Conservation (phyloP, 176 grass and related monocot species). For the Zea luxurians region DNA sequence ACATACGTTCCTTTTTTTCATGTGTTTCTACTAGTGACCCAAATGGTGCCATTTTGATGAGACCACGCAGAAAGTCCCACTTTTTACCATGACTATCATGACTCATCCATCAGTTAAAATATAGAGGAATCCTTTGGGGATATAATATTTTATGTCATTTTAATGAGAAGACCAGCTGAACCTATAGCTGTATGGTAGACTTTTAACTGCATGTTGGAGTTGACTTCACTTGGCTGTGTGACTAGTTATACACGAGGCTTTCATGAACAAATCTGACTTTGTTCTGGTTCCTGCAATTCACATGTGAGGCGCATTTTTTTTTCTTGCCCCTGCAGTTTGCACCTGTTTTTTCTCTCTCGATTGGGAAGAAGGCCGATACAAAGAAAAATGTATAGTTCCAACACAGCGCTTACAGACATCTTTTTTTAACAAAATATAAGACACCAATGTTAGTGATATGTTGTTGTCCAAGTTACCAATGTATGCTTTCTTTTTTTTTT, state of each 20-base stretch:
- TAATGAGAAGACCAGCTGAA: conserved; percentile 13
- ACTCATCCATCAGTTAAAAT: conserved; percentile 25
- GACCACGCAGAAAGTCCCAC: not conserved
- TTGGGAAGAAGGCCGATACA: no score
- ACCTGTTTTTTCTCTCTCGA: no score
- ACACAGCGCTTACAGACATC: no score
- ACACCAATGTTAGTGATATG: no score
- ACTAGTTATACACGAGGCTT: not conserved
- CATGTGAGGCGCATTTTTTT: no score
- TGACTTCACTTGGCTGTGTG: conserved; percentile 18
- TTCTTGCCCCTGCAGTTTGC: no score
- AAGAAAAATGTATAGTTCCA: no score
- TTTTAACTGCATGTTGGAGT: conserved; percentile 19
- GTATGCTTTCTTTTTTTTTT: no score
- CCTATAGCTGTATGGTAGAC: not conserved
- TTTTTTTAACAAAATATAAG: no score
- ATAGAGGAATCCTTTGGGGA: not conserved
- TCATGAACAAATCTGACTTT: conserved; percentile 10
- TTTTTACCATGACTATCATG: not conserved
- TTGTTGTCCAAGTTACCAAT: no score
- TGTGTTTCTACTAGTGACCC: not conserved
- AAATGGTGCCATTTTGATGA: not conserved
- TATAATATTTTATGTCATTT: not conserved
- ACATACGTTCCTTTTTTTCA: not conserved
- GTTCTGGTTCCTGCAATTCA: not conserved